A percentile compares a stretch with the other conserved stretches of the same genome.
phyloP scores from a whole-genome alignment of 805 yeast species.

The Lipomyces mesembrius region DNA sequence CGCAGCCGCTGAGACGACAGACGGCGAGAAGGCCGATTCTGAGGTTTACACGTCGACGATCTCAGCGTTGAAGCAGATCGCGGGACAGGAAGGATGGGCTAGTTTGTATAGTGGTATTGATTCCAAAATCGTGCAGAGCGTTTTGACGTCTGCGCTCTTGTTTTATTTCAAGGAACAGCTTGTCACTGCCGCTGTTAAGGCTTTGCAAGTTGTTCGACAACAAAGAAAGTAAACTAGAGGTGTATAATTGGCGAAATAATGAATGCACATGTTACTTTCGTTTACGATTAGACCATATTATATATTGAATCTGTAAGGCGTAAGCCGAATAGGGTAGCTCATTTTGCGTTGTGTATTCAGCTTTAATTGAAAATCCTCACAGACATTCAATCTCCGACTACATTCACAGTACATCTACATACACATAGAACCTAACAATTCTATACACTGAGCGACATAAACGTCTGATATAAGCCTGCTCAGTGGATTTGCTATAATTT shows the following conservation, averaged over 20 bases:
- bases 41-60: slow-evolving; percentile 37
- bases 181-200: slow-evolving; percentile 45
- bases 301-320: neutral
- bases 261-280: neutral
- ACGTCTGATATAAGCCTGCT: neutral
- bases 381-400: too few species aligned
- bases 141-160: slow-evolving; percentile 84
- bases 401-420: too few species aligned
- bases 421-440: too few species aligned
- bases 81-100: slow-evolving; percentile 69
- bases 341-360: too few species aligned
- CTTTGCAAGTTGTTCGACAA: slow-evolving; percentile 11
- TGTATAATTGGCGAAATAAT: neutral
- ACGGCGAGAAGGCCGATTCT: slow-evolving; percentile 36
- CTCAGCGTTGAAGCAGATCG: slow-evolving; percentile 57
- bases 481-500: too few species aligned
- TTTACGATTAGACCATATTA: neutral
- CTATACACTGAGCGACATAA: neutral
- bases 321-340: neutral
- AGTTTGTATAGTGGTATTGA: slow-evolving; percentile 82
- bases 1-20: slow-evolving; percentile 51
- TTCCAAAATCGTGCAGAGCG: slow-evolving; percentile 80
- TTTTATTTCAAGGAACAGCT: slow-evolving; percentile 90
- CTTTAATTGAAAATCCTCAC: too few species aligned
- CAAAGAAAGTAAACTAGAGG: neutral